Evolutionary conservation across 345 rosid species (phyloP), one percentile per base, ranked within the genome.

Genomic region (Microcos paniculata): DNA sequence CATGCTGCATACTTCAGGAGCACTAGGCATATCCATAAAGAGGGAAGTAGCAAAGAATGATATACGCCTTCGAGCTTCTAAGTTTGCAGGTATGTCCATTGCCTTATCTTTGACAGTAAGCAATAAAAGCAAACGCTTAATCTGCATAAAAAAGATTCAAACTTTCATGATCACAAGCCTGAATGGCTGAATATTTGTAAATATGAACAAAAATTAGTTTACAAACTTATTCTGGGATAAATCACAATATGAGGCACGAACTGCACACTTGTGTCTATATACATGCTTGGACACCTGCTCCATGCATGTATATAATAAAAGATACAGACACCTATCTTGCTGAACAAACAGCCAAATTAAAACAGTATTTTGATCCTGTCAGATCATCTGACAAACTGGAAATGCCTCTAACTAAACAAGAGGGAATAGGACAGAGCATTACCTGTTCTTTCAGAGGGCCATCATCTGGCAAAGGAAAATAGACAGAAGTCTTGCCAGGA

Each of bases 31-130:
- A 84, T 88, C 89, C 89, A 90, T 91, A 81, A 95, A 95, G 78
- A 95, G 93, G 42, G 99, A 95, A 79, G 99, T 92, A 73, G 97
- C 98, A 81, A 92, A 95, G 87, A 93, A 95, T 52, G 97, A 93
- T 71, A 95, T 80, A 53, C 98, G 97, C 66, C 98, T 86, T 55
- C 87, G 86, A 78, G 98, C 99, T 45, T 95, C 98, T 77, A 95
- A 73, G 76, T 95, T 95, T 38, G 82, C 83, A 68, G 99, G 99
- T 78, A 95, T 82, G 82, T 93, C 98, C 92, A 91, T 86, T 71
- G 98, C 97, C 80, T 85, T 87, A 78, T 95, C 99, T 86, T 83
- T 89, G 83, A 89, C 81, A 18, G 92, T 90, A 79, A 95, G 86
- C 86, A 95, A 76, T 81, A 91, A 84, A 71, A 85, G 89, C 74